These are phyloP conservation scores for Suzukiozyma palmioleophila DNA, from an alignment of 1,139 yeast genomes.

Conservation along the genomic window DNA sequence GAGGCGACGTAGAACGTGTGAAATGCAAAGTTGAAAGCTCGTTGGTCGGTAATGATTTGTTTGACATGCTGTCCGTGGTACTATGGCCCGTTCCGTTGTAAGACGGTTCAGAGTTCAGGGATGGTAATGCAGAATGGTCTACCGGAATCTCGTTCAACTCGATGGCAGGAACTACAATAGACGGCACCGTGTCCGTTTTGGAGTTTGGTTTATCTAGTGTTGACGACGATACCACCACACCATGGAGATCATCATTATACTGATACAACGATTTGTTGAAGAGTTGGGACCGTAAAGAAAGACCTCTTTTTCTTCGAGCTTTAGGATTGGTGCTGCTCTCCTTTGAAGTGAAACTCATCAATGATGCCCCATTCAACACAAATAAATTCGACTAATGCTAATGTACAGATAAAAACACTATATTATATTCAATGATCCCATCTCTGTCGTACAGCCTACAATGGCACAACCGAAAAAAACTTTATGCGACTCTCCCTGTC, in stretches of 20 bases:
- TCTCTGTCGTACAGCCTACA: too few relatives aligned
- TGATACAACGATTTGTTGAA: slow-evolving; percentile 47
- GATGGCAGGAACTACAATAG: background rate
- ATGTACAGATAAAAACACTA: background rate
- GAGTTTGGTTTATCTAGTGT: background rate
- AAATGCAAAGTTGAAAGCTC: too few relatives aligned
- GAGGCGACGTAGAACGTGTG: too few relatives aligned
- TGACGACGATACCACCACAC: too few relatives aligned
- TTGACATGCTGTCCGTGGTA: background rate
- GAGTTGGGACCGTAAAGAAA: slow-evolving; percentile 69
- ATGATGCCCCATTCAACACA: background rate
- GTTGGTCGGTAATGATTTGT: background rate
- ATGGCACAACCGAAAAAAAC: too few relatives aligned
- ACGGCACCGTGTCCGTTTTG: background rate
- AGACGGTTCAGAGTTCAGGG: background rate
- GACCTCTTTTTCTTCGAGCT: slow-evolving; percentile 58
- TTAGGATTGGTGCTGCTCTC: slow-evolving; percentile 19
- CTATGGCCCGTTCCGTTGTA: background rate
- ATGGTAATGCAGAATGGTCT: background rate
- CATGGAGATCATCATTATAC: background rate
- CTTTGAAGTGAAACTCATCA: background rate
- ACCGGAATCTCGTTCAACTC: background rate
- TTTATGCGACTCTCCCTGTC: too few relatives aligned
- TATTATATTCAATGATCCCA: too few relatives aligned
- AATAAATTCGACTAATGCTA: background rate